These are phyloP conservation scores for Rhodotorula taiwanensis DNA, from an alignment of 768 basidiomycete genomes.

Conservation along the genomic window DNA sequence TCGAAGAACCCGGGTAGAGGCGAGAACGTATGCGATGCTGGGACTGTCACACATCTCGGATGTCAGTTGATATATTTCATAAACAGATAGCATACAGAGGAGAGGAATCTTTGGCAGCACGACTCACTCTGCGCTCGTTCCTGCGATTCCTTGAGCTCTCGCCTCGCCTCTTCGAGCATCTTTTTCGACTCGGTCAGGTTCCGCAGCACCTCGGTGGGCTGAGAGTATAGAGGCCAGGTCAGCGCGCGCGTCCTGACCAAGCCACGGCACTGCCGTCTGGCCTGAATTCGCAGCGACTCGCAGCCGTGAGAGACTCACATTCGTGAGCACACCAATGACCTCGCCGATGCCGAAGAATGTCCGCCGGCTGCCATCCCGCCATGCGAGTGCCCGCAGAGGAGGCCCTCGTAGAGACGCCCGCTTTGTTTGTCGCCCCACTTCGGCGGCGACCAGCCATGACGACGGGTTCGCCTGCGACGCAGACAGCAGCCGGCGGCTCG, in stretches of 20 bases:
- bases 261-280: constrained; percentile 3
- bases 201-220: constrained; percentile 73
- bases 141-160: constrained; percentile 63
- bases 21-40: constrained; percentile 59
- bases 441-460: no score
- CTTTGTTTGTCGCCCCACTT: no score
- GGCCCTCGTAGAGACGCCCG: no score
- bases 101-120: no score
- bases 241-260: constrained; percentile 22
- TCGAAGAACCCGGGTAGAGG: constrained; percentile 67
- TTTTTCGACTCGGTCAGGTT: constrained; percentile 70
- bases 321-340: constrained; percentile 65
- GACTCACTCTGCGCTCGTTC: constrained; percentile 54
- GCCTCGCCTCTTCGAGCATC: constrained; percentile 67
- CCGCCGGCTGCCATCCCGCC: background rate
- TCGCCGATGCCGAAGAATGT: constrained; percentile 75
- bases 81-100: no score
- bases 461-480: no score
- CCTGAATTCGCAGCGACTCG: no score
- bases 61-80: constrained; percentile 38
- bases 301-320: constrained; percentile 59
- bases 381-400: no score
- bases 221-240: constrained; percentile 4
- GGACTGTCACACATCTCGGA: constrained; percentile 50
- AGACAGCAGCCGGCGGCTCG: no score